Base-by-base conservation (phyloP, 1,284 basidiomycete genomes). In the Pulveroboletus ridleyi region DNA sequence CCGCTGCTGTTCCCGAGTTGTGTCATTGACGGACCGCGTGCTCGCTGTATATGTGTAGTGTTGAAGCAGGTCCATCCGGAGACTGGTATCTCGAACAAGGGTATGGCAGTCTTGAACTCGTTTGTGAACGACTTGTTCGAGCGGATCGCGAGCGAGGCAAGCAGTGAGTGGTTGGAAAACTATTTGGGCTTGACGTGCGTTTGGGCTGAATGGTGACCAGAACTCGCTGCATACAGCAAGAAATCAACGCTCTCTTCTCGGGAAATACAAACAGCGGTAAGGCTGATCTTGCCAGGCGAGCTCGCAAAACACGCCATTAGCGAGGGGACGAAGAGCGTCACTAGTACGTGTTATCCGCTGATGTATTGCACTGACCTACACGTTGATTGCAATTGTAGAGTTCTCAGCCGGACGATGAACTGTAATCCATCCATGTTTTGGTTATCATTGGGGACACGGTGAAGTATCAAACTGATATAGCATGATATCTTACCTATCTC, bases 11-110 rank as follows among this genome's bases (percentile, higher is more conserved):
- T 22, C 29, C 13, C 39, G 6, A 22, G 46, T 22, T 22, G 2
- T 46, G 46, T 46, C 18, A 22, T 46, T 46, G 46, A 46, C 22
- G 20, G 46, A 10, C 20, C 44, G 46, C 20, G 44, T 20, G 8
- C 20, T 39, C 35, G 35, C 6, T 39, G 35, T 46, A 46, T 9
- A 46, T 20, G 44, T 22, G 18, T 46, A 93, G 92, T 95, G 68
- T 83, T 95, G 68, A 95, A 91, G 81, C 93, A 95, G 78, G 95
- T 98, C 66, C 95, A 98, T 84, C 96, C 95, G 64, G 96, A 98
- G 78, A 97, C 94, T 69, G 96, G 96, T 89, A 96, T 97, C 80
- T 92, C 93, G 67, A 97, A 96, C 89, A 98, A 96, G 85, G 95
- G 95, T 53, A 98, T 98, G 95, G 89, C 91, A 64, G 94, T 98